A percentile compares a stretch with the other conserved stretches of the same genome.
phyloP scores from a whole-genome alignment of 805 yeast species.

The Candida corydali region DNA sequence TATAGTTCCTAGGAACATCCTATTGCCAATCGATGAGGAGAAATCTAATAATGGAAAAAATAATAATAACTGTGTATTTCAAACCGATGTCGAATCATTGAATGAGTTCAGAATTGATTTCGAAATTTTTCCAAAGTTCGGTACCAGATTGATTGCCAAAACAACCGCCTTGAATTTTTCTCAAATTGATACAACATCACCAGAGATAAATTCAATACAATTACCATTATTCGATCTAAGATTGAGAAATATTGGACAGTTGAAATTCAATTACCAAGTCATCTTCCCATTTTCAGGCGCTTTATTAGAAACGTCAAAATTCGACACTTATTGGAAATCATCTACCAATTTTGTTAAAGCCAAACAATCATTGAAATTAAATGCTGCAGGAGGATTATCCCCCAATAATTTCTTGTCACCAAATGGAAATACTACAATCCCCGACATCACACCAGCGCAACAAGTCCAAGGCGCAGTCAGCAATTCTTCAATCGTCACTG shows the following conservation, averaged over 20 bases:
- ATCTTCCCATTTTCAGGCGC: constrained; percentile 85
- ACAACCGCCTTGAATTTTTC: constrained; percentile 68
- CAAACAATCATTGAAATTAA: constrained; percentile 23
- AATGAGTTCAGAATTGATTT: constrained; percentile 69
- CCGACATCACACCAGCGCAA: constrained; percentile 7
- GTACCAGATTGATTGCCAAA: constrained; percentile 87
- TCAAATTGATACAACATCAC: constrained; percentile 35
- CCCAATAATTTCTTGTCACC: constrained; percentile 40
- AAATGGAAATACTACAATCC: constrained; percentile 1
- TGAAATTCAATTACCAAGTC: constrained; percentile 72
- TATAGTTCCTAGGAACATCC: constrained; percentile 81
- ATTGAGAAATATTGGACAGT: constrained; percentile 75
- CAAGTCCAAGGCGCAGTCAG: constrained; percentile 17
- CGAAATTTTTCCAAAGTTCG: constrained; percentile 91
- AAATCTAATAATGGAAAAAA: constrained; percentile 42
- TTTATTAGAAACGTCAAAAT: constrained; percentile 83
- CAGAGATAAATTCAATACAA: constrained; percentile 37
- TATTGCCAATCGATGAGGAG: constrained; percentile 69
- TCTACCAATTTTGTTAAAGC: constrained; percentile 56
- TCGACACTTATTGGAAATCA: constrained; percentile 94
- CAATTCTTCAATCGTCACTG: constrained; percentile 74
- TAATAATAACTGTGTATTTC: constrained; percentile 63
- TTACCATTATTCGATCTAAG: constrained; percentile 82
- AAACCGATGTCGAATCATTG: constrained; percentile 67
- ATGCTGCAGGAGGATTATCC: constrained; percentile 38